Base-by-base conservation (phyloP, 148 eudicot species). In the Chenopodium quinoa region DNA sequence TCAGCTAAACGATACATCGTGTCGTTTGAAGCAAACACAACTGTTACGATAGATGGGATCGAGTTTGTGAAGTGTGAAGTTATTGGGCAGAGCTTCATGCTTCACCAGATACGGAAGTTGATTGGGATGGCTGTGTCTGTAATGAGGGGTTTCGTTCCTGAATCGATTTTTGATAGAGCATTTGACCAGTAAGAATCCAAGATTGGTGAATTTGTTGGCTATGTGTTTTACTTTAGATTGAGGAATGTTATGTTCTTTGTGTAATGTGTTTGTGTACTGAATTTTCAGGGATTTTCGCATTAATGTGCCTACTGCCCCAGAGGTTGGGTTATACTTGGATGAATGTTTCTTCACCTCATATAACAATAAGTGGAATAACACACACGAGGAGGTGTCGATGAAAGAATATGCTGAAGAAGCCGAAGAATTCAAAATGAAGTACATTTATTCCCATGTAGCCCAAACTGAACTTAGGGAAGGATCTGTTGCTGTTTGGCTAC, bases 21-120 rank as follows among this genome's bases (percentile, higher is more conserved):
- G 32, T 95, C 99, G 11, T 92, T 95, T 63, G 79, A 89, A 40
- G 99, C 97, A 3, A 89, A 89, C 29, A 88, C 91, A 13, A 79
- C 85, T 0, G 85, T 95, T 62, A 88, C 80, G 14, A 74, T 95
- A 68, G 97, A 90, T 48, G 97, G 97, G 22, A 91, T 95, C 23
- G 97, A 95, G 27, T 95, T 95, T 83, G 90, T 95, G n/a, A 93
- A 93, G 85, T 95, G 99, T 77, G 93, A 93, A 79, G 95, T 95
- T 79, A 84, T 95, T 32, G 99, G 97, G 68, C 97, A 95, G 81
- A 95, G 99, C 90, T 93, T 92, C 87, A 95, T 93, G 99, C 99
- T 95, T 86, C 99, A 95, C 85, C 97, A 95, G 77, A 95, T 95
- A 34, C 73, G 97, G 74, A 95, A 95, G 79, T 87, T 95, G 97